phyloP scores from a whole-genome alignment of 768 basidiomycete species.

The Coprinopsis strossmayeri region DNA sequence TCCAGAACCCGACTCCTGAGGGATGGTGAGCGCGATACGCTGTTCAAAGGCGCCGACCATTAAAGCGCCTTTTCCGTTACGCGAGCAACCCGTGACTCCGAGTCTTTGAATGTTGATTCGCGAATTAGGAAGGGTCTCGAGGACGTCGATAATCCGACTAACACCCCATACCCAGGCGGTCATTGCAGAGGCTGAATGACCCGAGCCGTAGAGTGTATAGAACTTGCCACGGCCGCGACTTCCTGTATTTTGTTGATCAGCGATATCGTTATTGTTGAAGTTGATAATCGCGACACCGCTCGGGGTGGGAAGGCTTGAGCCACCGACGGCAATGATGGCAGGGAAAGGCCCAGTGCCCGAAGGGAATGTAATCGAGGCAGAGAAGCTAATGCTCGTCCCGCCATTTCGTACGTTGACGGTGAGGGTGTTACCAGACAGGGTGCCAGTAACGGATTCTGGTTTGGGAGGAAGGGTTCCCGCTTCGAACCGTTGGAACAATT shows the following conservation, averaged over 20 bases:
- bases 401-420: conserved; percentile 40
- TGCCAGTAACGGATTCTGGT: conserved; percentile 38
- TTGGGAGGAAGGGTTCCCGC: conserved; percentile 42
- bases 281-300: conserved; percentile 37
- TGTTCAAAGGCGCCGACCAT: conserved; percentile 53
- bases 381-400: conserved; percentile 44
- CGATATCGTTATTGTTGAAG: conserved; percentile 50
- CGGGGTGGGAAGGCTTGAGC: conserved; percentile 32
- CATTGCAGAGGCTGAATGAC: conserved; percentile 44
- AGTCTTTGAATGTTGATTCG: conserved; percentile 42
- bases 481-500: conserved; percentile 48
- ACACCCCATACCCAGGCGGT: conserved; percentile 61
- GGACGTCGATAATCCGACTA: conserved; percentile 53
- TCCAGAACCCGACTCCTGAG: conserved; percentile 58
- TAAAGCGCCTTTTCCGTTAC: conserved; percentile 55
- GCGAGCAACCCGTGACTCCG: conserved; percentile 54
- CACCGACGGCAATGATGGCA: conserved; percentile 46
- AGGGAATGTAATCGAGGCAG: conserved; percentile 38
- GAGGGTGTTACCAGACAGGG: conserved; percentile 38
- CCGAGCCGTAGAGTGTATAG: conserved; percentile 46
- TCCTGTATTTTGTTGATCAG: conserved; percentile 33
- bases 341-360: conserved; percentile 42
- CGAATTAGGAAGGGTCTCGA: conserved; percentile 35
- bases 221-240: conserved; percentile 53
- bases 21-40: conserved; percentile 53